Percentiles rank a stretch among this genome's conserved stretches.
These are phyloP conservation scores for Butyriboletus pseudospeciosus DNA, from an alignment of 1,284 basidiomycete genomes.

Conservation along the genomic window DNA sequence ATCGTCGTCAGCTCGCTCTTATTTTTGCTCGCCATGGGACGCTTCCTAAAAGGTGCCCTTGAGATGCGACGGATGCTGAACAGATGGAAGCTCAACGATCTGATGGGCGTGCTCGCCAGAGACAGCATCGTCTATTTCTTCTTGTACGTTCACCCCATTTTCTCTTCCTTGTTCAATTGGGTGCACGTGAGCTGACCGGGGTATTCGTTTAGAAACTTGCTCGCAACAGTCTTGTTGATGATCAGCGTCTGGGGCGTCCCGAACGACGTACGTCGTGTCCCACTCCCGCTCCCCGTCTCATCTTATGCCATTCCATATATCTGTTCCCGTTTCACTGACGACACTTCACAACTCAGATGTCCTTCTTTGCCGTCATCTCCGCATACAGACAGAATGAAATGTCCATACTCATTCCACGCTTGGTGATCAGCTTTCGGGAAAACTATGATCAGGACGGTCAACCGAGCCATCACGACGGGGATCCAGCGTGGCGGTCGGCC, in stretches of 20 bases:
- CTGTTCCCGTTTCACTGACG: not conserved
- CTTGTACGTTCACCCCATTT: conserved; percentile 10
- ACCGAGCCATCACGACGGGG: not conserved
- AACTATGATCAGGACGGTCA: conserved; percentile 4
- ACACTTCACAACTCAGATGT: not conserved
- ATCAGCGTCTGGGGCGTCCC: conserved; percentile 18
- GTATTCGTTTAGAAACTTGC: conserved; percentile 10
- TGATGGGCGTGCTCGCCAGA: conserved; percentile 16
- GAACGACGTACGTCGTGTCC: conserved; percentile 8
- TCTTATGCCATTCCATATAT: not conserved
- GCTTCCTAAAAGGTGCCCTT: conserved; percentile 13
- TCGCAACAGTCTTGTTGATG: conserved; percentile 16
- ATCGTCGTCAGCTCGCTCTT: conserved; percentile 9
- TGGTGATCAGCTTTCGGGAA: conserved; percentile 21
- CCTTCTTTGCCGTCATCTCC: conserved; percentile 11
- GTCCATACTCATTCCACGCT: conserved; percentile 15
- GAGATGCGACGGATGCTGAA: conserved; percentile 5
- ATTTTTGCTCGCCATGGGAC: conserved; percentile 13
- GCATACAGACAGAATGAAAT: conserved; percentile 17
- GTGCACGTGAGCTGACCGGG: not conserved
- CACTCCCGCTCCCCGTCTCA: too few relatives aligned
- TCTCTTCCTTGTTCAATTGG: not conserved
- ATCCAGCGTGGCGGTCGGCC: not conserved
- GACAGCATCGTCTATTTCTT: conserved; percentile 22
- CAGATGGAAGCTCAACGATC: conserved; percentile 10